phyloP scores from a whole-genome alignment of 306 rosid species.

The Chamaecrista fasciculata region DNA sequence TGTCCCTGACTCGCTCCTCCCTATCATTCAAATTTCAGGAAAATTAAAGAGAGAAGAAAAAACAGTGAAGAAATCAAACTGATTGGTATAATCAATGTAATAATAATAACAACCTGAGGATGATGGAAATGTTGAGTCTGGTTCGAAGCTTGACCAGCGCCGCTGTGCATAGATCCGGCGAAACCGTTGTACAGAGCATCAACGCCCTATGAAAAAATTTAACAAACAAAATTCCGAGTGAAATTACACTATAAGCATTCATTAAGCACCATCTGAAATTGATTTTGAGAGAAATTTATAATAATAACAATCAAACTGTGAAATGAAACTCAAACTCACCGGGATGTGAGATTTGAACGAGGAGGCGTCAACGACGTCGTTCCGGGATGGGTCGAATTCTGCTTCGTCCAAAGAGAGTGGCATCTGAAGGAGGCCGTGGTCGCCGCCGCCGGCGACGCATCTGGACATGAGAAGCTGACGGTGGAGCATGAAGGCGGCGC shows the following conservation, averaged over 20 bases:
- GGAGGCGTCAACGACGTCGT: constrained; percentile 65
- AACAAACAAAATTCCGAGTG: neutral
- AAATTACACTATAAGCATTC: constrained; percentile 6
- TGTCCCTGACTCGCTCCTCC: neutral
- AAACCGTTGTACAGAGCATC: constrained; percentile 59
- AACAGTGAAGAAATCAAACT: neutral
- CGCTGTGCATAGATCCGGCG: constrained; percentile 54
- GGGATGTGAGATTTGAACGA: constrained; percentile 56
- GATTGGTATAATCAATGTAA: too few species aligned
- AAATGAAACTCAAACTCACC: too few species aligned
- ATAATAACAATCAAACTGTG: neutral
- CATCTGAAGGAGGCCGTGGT: constrained; percentile 48
- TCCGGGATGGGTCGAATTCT: constrained; percentile 49
- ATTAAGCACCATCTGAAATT: neutral
- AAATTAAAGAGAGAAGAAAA: too few species aligned
- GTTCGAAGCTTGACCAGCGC: constrained; percentile 32
- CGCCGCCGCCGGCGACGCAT: constrained; percentile 21
- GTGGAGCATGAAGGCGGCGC: constrained; percentile 69
- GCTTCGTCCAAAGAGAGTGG: constrained; percentile 45
- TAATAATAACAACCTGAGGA: constrained; percentile 53
- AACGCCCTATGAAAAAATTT: constrained; percentile 40
- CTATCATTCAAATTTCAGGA: neutral
- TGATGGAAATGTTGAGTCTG: constrained; percentile 62
- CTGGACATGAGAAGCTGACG: constrained; percentile 67
- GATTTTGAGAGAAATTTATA: too few species aligned